phyloP scores from a whole-genome alignment of 306 rosid genomes.

The Gillenia trifoliata region DNA sequence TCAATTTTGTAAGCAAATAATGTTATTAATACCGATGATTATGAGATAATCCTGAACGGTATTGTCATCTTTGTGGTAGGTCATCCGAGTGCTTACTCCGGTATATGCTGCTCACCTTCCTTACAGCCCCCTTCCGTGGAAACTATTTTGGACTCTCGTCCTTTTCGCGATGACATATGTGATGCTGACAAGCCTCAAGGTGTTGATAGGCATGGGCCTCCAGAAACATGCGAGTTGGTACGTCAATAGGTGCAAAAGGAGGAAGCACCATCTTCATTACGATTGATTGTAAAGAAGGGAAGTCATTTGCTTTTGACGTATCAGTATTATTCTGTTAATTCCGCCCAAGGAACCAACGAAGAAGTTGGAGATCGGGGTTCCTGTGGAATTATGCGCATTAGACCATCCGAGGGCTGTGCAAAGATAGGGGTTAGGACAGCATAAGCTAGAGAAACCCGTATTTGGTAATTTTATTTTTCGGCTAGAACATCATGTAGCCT shows the following conservation, averaged over 20 bases:
- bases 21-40: not conserved
- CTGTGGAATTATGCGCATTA: not conserved
- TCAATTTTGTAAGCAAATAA: not conserved
- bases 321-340: not conserved
- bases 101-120: conserved; percentile 82
- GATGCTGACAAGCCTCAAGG: conserved; percentile 93
- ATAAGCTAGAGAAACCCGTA: conserved; percentile 2
- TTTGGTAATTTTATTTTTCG: not conserved
- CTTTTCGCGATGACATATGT: conserved; percentile 60
- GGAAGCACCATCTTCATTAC: conserved; percentile 72
- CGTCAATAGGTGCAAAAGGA: conserved; percentile 66
- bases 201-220: conserved; percentile 74
- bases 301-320: conserved; percentile 4
- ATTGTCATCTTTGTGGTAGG: conserved; percentile 36
- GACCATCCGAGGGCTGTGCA: conserved; percentile 6
- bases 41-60: not conserved
- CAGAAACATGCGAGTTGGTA: conserved; percentile 84
- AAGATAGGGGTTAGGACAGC: conserved; percentile 9
- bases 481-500: conserved; percentile 10
- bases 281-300: conserved; percentile 38
- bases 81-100: conserved; percentile 90
- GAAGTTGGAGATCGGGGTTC: not conserved
- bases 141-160: conserved; percentile 54
- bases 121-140: conserved; percentile 68
- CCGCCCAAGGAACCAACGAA: not conserved